These are phyloP conservation scores for Yarrowia yakushimensis DNA, from an alignment of 805 yeast genomes.

Conservation along the genomic window DNA sequence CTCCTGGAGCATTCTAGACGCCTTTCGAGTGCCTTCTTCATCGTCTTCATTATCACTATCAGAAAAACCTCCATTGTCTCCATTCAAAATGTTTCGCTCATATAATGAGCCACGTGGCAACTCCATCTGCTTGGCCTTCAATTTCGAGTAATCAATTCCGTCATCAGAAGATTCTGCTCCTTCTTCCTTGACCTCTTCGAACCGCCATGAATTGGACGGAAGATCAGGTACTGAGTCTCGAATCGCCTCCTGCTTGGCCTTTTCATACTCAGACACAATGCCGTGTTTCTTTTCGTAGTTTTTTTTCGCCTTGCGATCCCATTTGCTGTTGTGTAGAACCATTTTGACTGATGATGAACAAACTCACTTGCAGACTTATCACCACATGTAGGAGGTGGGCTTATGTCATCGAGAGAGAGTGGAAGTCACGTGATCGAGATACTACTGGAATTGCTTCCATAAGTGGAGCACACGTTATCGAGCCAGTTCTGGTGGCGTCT, in stretches of 20 bases:
- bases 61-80: neutral
- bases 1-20: neutral
- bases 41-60: neutral
- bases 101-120: neutral
- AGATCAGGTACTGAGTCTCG: neutral
- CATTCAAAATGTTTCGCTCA: neutral
- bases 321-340: slow-evolving; percentile 53
- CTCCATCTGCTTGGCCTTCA: slow-evolving; percentile 39
- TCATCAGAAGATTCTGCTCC: neutral
- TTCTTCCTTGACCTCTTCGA: slow-evolving; percentile 24
- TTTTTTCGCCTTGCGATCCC: slow-evolving; percentile 48
- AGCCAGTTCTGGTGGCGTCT: too few relatives aligned
- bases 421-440: too few relatives aligned
- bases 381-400: neutral
- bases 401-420: neutral
- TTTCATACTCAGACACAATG: slow-evolving; percentile 26
- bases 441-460: too few relatives aligned
- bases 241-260: slow-evolving; percentile 1
- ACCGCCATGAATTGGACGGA: slow-evolving; percentile 25
- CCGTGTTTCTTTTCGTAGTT: slow-evolving; percentile 47
- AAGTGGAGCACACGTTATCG: too few relatives aligned
- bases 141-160: neutral
- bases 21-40: neutral
- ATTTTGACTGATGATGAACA: slow-evolving; percentile 32
- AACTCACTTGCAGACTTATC: neutral